A percentile compares a stretch with the other conserved stretches of the same genome.
Evolutionary conservation across 371 early-diverging fungal genomes (phyloP).

Genomic region (Mortierella sp.): DNA sequence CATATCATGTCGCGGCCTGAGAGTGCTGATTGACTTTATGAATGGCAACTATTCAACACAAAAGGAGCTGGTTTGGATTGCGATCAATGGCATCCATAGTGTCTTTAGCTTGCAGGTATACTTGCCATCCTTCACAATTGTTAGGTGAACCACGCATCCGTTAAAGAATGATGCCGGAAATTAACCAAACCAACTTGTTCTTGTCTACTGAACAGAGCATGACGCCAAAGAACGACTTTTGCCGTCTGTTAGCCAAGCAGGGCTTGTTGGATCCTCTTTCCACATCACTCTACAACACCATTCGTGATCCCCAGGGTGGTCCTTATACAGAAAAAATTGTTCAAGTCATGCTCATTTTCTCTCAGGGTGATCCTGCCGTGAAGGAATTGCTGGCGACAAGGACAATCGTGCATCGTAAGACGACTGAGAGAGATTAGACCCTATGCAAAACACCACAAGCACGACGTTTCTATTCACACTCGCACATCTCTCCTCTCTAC

Average conservation of each 20-base stretch:
- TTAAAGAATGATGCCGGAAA: too few relatives aligned
- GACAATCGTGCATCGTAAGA: slow-evolving; percentile 42
- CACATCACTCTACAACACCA: slow-evolving; percentile 45
- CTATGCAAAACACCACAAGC: background rate
- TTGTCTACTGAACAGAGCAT: slow-evolving; percentile 38
- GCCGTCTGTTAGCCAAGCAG: slow-evolving; percentile 61
- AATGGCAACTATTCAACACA: slow-evolving; percentile 57
- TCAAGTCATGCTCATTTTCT: slow-evolving; percentile 60
- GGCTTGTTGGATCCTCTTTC: slow-evolving; percentile 62
- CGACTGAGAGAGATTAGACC: background rate
- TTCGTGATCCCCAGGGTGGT: slow-evolving; percentile 52
- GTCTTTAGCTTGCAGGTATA: slow-evolving; percentile 65
- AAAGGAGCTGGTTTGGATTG: slow-evolving; percentile 61
- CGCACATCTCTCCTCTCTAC: background rate
- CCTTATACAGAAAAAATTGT: slow-evolving; percentile 57
- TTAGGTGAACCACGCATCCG: too few relatives aligned
- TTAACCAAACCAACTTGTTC: background rate
- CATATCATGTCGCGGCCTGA: slow-evolving; percentile 64
- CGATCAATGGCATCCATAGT: slow-evolving; percentile 61
- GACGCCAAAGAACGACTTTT: slow-evolving; percentile 68
- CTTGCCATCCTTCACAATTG: background rate
- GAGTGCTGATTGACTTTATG: slow-evolving; percentile 60
- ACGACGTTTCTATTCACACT: background rate
- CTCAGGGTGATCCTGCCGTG: slow-evolving; percentile 61
- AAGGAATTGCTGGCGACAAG: slow-evolving; percentile 61